These are phyloP conservation scores for Paecilomyces niveus DNA, from an alignment of 2,329 filamentous ascomycete genomes.

Conservation along the genomic window DNA sequence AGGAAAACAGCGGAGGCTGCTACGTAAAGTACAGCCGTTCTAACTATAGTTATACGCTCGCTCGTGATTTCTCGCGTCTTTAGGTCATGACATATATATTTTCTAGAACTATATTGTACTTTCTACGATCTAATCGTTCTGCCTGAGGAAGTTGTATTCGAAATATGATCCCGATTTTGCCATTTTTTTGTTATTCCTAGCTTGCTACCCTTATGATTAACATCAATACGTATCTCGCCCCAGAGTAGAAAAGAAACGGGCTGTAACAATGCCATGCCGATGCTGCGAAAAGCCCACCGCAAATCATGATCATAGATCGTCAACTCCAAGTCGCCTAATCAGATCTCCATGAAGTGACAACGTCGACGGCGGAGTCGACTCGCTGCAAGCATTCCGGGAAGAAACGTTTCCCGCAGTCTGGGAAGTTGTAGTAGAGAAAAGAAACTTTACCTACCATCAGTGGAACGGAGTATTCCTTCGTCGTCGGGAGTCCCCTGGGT, in stretches of 20 bases:
- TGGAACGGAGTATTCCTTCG: background rate
- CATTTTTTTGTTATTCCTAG: background rate
- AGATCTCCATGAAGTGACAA: background rate
- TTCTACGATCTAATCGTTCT: no score
- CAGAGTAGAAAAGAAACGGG: background rate
- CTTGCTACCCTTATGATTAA: background rate
- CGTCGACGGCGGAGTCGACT: background rate
- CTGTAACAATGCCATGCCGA: background rate
- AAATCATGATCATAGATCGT: constrained; percentile 1
- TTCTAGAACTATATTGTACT: no score
- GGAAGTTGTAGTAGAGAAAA: background rate
- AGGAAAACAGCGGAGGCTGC: background rate
- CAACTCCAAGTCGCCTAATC: background rate
- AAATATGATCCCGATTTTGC: background rate
- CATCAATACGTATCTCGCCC: background rate
- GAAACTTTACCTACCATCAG: background rate
- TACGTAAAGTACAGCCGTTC: background rate
- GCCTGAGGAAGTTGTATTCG: background rate
- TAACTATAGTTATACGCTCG: no score
- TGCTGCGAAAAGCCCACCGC: background rate
- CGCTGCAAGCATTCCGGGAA: background rate
- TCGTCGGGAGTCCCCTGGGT: background rate
- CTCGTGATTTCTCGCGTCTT: no score
- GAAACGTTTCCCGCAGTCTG: background rate
- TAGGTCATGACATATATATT: no score